A percentile compares a stretch with the other conserved stretches of the same genome.
phyloP scores from a whole-genome alignment of 2,329 filamentous ascomycete genomes.

The Escovopsis weberi region DNA sequence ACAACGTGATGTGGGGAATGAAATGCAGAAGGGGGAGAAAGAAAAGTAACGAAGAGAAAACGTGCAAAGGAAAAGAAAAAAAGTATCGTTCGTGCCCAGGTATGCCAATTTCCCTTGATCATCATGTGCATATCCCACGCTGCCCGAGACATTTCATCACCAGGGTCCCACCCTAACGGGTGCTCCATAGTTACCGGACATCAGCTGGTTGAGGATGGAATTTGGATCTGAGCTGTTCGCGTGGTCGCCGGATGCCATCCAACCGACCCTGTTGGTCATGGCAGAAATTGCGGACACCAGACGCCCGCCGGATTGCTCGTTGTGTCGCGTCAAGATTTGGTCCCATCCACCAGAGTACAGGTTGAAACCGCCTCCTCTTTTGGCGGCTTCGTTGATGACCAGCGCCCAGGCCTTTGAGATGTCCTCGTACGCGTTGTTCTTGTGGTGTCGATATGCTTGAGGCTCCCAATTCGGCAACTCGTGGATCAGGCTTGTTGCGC shows the following conservation, averaged over 20 bases:
- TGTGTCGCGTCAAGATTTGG: conserved; percentile 71
- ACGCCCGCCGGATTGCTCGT: conserved; percentile 70
- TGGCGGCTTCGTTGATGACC: conserved; percentile 80
- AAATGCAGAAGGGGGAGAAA: conserved; percentile 22
- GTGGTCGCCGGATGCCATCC: conserved; percentile 44
- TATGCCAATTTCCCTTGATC: no score
- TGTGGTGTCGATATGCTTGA: conserved; percentile 77
- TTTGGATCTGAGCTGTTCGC: conserved; percentile 26
- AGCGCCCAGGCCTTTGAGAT: conserved; percentile 86
- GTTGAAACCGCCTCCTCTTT: conserved; percentile 79
- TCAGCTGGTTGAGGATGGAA: conserved; percentile 48
- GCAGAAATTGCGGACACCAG: conserved; percentile 68
- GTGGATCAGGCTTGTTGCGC: conserved; percentile 81
- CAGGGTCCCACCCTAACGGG: conserved; percentile 49
- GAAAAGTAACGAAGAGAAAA: conserved; percentile 19
- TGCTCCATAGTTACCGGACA: conserved; percentile 44
- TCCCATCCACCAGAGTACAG: conserved; percentile 89
- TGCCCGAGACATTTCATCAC: conserved; percentile 19
- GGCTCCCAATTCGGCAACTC: conserved; percentile 82
- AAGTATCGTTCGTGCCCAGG: conserved; percentile 18
- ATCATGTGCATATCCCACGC: no score
- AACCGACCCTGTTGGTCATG: conserved; percentile 59
- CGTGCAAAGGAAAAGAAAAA: conserved; percentile 14
- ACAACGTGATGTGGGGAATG: conserved; percentile 4
- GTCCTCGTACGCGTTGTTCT: conserved; percentile 91